Conservation (phyloP, 768 basidiomycete genomes). For the Rhodotorula babjevae region DNA sequence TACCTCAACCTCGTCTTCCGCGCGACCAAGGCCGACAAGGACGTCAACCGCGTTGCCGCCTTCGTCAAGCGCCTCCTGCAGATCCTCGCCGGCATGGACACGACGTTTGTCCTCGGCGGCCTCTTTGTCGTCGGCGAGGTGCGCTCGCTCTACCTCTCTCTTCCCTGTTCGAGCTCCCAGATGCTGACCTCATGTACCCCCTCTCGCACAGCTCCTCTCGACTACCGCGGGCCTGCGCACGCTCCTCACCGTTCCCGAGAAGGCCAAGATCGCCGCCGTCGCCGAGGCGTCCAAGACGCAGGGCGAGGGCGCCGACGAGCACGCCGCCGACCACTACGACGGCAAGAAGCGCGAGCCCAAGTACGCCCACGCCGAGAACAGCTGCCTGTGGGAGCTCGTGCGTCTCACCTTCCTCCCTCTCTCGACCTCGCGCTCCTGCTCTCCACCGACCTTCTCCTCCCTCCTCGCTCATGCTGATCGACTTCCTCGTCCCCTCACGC, state of each 20-base stretch:
- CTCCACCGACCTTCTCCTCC: neutral
- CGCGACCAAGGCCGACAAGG: conserved; percentile 66
- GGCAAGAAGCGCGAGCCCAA: conserved; percentile 84
- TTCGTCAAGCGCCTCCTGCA: conserved; percentile 80
- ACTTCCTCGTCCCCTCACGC: neutral
- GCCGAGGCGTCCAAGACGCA: neutral
- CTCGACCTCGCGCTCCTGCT: neutral
- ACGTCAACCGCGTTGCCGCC: conserved; percentile 64
- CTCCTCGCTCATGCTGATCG: neutral
- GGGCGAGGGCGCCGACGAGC: conserved; percentile 1
- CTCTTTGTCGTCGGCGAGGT: conserved; percentile 85
- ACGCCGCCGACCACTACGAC: conserved; percentile 58
- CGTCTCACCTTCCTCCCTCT: conserved; percentile 40
- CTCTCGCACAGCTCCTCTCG: conserved; percentile 53
- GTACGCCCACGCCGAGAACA: conserved; percentile 70
- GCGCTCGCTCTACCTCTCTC: conserved; percentile 40
- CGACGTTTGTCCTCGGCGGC: conserved; percentile 84
- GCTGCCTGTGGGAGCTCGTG: conserved; percentile 87
- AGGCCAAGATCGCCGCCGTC: conserved; percentile 39
- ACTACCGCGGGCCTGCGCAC: conserved; percentile 53
- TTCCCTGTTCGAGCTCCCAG: no score
- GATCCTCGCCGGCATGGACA: conserved; percentile 66
- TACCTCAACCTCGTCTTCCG: conserved; percentile 92
- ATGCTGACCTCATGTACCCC: no score
- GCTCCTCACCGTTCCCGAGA: conserved; percentile 50